Evolutionary conservation across 176 grass and related monocot genomes (phyloP), one percentile per base, ranked within the genome.

Genomic region (Panicum miliaceum): DNA sequence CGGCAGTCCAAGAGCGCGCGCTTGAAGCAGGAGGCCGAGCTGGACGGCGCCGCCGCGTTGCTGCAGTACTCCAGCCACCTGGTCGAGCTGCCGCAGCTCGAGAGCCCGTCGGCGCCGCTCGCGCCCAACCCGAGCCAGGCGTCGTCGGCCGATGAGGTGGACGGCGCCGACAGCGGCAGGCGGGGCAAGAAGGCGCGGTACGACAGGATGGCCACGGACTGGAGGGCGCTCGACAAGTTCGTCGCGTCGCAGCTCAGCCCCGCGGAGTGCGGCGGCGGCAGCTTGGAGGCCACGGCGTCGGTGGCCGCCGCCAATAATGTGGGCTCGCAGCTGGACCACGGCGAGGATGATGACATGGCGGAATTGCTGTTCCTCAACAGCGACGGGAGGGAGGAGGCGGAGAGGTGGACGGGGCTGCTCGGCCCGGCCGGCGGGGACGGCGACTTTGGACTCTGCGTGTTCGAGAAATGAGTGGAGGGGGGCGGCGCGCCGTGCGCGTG

Each of bases 221-320:
- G 94, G 94, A 91, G 91, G 45, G 91, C 88, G 5, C 79, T 96
- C 7, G 94, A 93, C 53, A 96, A 89, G 68, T 93, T 96, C 75
- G 91, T 96, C 19, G 94, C 94, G 60, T 91, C 94, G 4, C 94
- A 96, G 81, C 87, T 96, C 19, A 89, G 94, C 34, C 86, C 91
- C 27, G n/a, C n/a, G n/a, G 83, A 89, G 56, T 77, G 85, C 59
- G 48, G 27, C 41, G 79, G 19, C 14, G 25, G 69, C 14, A 18
- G 42, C 60, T 18, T 69, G 72, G 83, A 79, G 7, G 37, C 20
- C 16, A 25, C 60, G 68, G 4, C 56, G 29, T 0, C 77, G 10
- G 12, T 48, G 25, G 11, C 65, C 0, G 59, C 58, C 10, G 56
- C 7, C 26, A 8, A 1, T 9, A 42, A 45, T 0, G 78, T 45